These are phyloP conservation scores for Mycena amicta DNA, from an alignment of 768 basidiomycete genomes.

Conservation along the genomic window DNA sequence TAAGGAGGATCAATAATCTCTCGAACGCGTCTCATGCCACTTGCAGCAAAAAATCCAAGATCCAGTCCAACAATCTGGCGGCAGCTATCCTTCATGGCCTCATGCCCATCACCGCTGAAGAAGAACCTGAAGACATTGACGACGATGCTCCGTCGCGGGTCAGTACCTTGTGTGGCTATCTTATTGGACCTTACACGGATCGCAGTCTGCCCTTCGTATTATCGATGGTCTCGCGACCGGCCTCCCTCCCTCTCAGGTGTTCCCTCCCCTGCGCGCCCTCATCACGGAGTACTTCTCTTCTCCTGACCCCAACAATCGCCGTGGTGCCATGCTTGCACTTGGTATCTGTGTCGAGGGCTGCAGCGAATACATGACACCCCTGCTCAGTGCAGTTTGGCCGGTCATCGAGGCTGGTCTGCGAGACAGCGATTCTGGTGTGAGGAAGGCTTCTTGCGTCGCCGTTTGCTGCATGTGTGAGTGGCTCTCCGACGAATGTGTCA, in stretches of 20 bases:
- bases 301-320: conserved; percentile 74
- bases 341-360: conserved; percentile 97
- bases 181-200: neutral
- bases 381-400: conserved; percentile 92
- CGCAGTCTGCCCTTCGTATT: conserved; percentile 87
- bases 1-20: conserved; percentile 37
- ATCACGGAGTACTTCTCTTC: conserved; percentile 87
- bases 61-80: conserved; percentile 84
- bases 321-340: conserved; percentile 92
- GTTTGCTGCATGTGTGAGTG: conserved; percentile 97
- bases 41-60: conserved; percentile 90
- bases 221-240: conserved; percentile 91
- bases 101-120: conserved; percentile 92
- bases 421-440: conserved; percentile 81
- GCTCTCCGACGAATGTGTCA: conserved; percentile 90
- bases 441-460: conserved; percentile 95
- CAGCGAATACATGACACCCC: conserved; percentile 95
- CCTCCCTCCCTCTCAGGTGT: conserved; percentile 93
- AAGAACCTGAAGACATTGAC: conserved; percentile 90
- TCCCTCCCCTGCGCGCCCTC: conserved; percentile 84
- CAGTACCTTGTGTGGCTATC: conserved; percentile 31
- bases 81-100: conserved; percentile 86
- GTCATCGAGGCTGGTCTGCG: conserved; percentile 86
- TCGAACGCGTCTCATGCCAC: conserved; percentile 8
- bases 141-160: conserved; percentile 93